Percentiles rank a stretch among this genome's conserved stretches.
phyloP scores from a whole-genome alignment of 371 early-diverging fungal species.

The Apophysomyces variabilis region DNA sequence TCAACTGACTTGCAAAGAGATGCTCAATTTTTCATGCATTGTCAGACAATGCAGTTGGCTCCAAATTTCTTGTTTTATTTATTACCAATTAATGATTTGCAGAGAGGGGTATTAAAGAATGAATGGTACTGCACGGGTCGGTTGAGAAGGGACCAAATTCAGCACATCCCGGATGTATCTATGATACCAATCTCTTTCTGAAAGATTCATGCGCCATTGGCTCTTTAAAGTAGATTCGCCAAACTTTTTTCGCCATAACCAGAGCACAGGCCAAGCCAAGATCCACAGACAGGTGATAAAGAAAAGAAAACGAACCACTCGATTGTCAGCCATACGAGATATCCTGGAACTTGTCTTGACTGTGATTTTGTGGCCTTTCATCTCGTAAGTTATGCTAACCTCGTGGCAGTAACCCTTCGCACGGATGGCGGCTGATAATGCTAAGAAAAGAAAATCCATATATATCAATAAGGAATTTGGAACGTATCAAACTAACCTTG shows the following conservation, averaged over 20 bases:
- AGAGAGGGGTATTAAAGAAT: slow-evolving; percentile 13
- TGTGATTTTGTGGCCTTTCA: slow-evolving; percentile 37
- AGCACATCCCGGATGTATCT: slow-evolving; percentile 34
- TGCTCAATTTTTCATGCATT: too few species aligned
- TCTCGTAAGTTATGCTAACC: slow-evolving; percentile 38
- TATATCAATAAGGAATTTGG: background rate
- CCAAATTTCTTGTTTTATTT: too few species aligned
- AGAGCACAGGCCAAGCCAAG: slow-evolving; percentile 36
- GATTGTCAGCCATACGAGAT: slow-evolving; percentile 35
- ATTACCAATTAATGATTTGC: too few species aligned
- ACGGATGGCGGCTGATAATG: slow-evolving; percentile 46
- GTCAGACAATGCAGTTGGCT: too few species aligned
- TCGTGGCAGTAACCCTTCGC: slow-evolving; percentile 36
- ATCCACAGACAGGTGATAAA: slow-evolving; percentile 49
- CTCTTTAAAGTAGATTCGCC: slow-evolving; percentile 44
- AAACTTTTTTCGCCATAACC: slow-evolving; percentile 33
- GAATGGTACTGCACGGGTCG: slow-evolving; percentile 16
- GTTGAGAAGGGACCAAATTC: slow-evolving; percentile 16
- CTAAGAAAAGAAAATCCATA: slow-evolving; percentile 16
- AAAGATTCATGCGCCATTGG: slow-evolving; percentile 42
- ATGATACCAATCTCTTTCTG: slow-evolving; percentile 44
- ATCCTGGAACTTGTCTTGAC: slow-evolving; percentile 36
- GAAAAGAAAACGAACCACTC: slow-evolving; percentile 28
- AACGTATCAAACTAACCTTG: slow-evolving; percentile 22
- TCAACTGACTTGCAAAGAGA: too few species aligned